Evolutionary conservation across 2,329 filamentous ascomycete genomes (phyloP), one percentile per base, ranked within the genome.

Genomic region (Ophiostoma piceae): DNA sequence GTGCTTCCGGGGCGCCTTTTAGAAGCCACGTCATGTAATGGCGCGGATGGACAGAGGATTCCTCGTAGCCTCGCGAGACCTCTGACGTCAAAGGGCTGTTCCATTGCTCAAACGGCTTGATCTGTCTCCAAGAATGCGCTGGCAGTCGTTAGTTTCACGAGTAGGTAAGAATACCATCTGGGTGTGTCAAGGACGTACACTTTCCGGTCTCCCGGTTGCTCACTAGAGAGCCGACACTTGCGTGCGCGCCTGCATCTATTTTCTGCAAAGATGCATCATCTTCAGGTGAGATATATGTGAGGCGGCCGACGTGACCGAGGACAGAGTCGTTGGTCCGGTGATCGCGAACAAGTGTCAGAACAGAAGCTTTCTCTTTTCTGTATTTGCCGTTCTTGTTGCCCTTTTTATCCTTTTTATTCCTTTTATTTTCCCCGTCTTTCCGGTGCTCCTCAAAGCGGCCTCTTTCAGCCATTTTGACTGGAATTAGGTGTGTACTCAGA

Each of bases 251-350:
- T 6, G 67, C 39, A 2, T 69, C 39, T 16, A 64, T 32, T 1
- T 77, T 62, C 66, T 80, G 57, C 32, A 12, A 16, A 16, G 57
- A 7, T 12, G 26, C 75, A 72, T 68, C 71, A 12, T 73, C 67
- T 4, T 77, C 75, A 14, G 75, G 73, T 68, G 74, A 72, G 70
- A 78, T 74, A 73, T 87, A 88, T 7, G 78, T 77, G 60, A 83
- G 76, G 70, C 80, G 78, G 71, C 85, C 85, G 71, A 84, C 79
- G 74, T 86, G 83, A 77, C 85, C 85, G 74, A 82, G 83, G 69
- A 82, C 79, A 68, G 86, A 79, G 78, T 84, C 80, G 74, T 78
- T 80, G 51, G 79, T 76, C 57, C 79, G 77, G 69, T 77, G 78
- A 70, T 85, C 71, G 4, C 67, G 68, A 14, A 74, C 71, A 22